These are phyloP conservation scores for Neurospora hispaniola DNA, from an alignment of 495 filamentous ascomycete genomes.

Conservation along the genomic window DNA sequence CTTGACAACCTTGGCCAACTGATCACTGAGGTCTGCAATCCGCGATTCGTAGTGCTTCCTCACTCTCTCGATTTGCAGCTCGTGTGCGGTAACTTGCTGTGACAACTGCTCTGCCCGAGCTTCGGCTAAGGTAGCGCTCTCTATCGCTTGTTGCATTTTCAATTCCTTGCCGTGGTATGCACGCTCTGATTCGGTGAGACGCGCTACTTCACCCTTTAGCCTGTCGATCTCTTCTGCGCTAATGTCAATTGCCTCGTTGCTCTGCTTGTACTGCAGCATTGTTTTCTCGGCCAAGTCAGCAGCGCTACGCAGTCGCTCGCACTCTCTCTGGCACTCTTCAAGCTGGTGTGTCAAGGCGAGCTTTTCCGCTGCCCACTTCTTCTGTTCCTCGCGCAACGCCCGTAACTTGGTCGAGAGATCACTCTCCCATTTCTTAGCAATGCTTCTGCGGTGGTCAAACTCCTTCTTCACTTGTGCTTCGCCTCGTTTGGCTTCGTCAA, in stretches of 20 bases:
- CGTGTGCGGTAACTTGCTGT: slow-evolving; percentile 38
- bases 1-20: slow-evolving; percentile 31
- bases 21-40: slow-evolving; percentile 29
- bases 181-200: slow-evolving; percentile 44
- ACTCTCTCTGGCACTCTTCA: slow-evolving; percentile 38
- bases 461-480: slow-evolving; percentile 56
- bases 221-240: slow-evolving; percentile 50
- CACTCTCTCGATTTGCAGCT: slow-evolving; percentile 40
- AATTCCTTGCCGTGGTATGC: slow-evolving; percentile 47
- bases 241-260: slow-evolving; percentile 45
- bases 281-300: slow-evolving; percentile 51
- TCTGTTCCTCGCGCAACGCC: slow-evolving; percentile 54
- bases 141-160: slow-evolving; percentile 40
- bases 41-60: slow-evolving; percentile 33
- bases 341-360: slow-evolving; percentile 44
- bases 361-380: slow-evolving; percentile 47
- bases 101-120: slow-evolving; percentile 41
- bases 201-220: slow-evolving; percentile 45
- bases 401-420: slow-evolving; percentile 51
- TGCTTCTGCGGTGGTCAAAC: slow-evolving; percentile 48
- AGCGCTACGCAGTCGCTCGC: slow-evolving; percentile 43
- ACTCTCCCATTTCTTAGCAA: slow-evolving; percentile 60
- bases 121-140: slow-evolving; percentile 40
- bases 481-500: slow-evolving; percentile 56
- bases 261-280: slow-evolving; percentile 47